A percentile compares a stretch with the other conserved stretches of the same genome.
Conservation (phyloP, 139 green algal species). For the Tetraselmis striata region DNA sequence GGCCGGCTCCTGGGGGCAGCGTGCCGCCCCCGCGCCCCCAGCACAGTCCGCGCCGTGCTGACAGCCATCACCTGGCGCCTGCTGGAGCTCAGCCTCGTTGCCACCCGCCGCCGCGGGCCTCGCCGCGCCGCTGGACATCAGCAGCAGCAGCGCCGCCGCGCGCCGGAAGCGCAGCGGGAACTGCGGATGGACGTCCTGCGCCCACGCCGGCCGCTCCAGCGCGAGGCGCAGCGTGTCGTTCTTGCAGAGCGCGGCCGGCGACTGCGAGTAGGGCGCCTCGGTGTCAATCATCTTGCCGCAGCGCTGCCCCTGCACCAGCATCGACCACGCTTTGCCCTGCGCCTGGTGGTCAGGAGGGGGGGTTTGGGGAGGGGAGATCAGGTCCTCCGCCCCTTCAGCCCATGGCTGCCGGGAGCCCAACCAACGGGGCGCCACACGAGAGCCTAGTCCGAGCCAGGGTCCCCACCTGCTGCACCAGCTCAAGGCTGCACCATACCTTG, state of each 20-base stretch:
- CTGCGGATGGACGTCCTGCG: neutral
- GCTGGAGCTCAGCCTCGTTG: neutral
- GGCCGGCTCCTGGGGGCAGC: neutral
- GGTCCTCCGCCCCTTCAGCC: neutral
- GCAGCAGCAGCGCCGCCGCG: neutral
- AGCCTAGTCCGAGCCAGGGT: too few relatives aligned
- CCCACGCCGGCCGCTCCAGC: slow-evolving; percentile 4
- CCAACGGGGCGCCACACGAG: too few relatives aligned
- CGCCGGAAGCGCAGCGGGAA: slow-evolving; percentile 3
- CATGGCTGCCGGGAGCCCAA: neutral
- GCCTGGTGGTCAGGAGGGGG: neutral
- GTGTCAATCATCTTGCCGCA: slow-evolving; percentile 1
- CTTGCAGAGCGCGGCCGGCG: neutral
- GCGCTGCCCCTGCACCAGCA: slow-evolving; percentile 12
- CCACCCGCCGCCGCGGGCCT: too few relatives aligned
- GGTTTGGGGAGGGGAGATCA: neutral
- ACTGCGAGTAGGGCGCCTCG: slow-evolving; percentile 1
- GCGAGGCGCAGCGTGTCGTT: neutral
- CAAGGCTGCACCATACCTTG: slow-evolving; percentile 6
- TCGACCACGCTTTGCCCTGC: slow-evolving; percentile 9
- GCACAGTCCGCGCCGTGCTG: too few relatives aligned
- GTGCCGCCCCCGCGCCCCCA: neutral
- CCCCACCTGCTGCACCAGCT: slow-evolving; percentile 2
- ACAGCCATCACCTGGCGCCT: too few relatives aligned
- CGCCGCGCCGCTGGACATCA: neutral